Conservation (phyloP, 768 basidiomycete species). For the Leccinum rimulosum region DNA sequence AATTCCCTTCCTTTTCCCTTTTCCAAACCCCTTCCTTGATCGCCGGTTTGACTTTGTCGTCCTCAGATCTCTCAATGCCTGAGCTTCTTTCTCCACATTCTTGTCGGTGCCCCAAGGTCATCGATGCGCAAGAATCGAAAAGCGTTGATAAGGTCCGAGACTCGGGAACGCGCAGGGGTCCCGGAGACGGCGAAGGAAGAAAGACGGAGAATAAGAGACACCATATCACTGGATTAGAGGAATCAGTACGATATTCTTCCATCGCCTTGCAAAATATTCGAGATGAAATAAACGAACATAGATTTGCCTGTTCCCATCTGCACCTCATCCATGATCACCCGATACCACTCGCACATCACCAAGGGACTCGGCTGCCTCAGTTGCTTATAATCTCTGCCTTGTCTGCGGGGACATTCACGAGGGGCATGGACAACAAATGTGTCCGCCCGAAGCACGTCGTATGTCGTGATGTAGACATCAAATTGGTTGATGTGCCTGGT, state of each 20-base stretch:
- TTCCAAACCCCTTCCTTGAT: neutral
- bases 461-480: conserved; percentile 83
- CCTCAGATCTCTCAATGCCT: conserved; percentile 30
- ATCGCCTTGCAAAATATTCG: neutral
- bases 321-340: conserved; percentile 95
- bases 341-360: conserved; percentile 81
- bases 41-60: conserved; percentile 7
- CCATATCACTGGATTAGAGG: conserved; percentile 69
- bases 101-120: conserved; percentile 46
- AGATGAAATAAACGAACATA: conserved; percentile 51
- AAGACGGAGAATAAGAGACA: conserved; percentile 78
- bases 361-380: conserved; percentile 62
- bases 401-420: conserved; percentile 68
- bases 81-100: conserved; percentile 58
- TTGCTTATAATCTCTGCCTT: conserved; percentile 57
- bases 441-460: conserved; percentile 65
- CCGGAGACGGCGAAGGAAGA: conserved; percentile 90
- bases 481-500: conserved; percentile 61
- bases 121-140: conserved; percentile 78
- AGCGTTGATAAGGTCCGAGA: conserved; percentile 74
- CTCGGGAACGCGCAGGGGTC: conserved; percentile 77
- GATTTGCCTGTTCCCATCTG: conserved; percentile 82
- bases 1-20: conserved; percentile 47
- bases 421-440: conserved; percentile 72
- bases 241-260: neutral